Evolutionary conservation across 2,329 filamentous ascomycete species (phyloP).

Genomic region (Microascus cirrosus): DNA sequence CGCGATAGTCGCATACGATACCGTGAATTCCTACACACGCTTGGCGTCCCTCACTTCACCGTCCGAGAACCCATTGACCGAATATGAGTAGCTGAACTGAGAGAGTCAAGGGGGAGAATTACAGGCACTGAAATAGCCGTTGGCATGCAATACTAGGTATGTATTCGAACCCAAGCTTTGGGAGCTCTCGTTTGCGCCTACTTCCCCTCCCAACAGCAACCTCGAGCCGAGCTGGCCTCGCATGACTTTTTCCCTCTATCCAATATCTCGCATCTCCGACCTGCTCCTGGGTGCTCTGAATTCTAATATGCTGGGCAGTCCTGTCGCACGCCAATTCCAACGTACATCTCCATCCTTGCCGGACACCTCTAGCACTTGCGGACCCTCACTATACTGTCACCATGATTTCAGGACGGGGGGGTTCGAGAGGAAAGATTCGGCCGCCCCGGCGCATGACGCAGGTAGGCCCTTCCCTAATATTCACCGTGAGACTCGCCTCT

Average conservation of each 20-base stretch:
- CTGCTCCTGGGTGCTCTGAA: not conserved
- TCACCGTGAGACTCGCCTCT: not conserved
- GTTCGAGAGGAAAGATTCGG: conserved; percentile 2
- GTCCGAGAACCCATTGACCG: not conserved
- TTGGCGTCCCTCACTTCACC: not conserved
- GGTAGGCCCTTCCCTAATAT: not conserved
- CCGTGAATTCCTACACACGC: not conserved
- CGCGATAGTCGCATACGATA: not conserved
- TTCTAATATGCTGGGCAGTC: not conserved
- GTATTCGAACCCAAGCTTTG: not conserved
- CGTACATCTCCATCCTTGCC: not conserved
- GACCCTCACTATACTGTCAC: not conserved
- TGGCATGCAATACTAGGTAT: not conserved
- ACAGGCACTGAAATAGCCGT: not conserved
- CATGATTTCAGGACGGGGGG: conserved; percentile 8
- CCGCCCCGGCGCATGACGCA: conserved; percentile 3
- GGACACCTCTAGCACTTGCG: not conserved
- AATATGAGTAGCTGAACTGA: not conserved
- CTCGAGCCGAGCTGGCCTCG: not conserved
- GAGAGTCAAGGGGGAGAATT: not conserved
- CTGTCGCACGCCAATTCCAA: not conserved
- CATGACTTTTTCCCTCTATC: not conserved
- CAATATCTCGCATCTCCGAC: not conserved
- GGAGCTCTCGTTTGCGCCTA: not conserved
- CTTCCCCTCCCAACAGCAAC: not conserved